These are phyloP conservation scores for Stachybotrys echinatus DNA, from an alignment of 2,329 filamentous ascomycete species.

Conservation along the genomic window DNA sequence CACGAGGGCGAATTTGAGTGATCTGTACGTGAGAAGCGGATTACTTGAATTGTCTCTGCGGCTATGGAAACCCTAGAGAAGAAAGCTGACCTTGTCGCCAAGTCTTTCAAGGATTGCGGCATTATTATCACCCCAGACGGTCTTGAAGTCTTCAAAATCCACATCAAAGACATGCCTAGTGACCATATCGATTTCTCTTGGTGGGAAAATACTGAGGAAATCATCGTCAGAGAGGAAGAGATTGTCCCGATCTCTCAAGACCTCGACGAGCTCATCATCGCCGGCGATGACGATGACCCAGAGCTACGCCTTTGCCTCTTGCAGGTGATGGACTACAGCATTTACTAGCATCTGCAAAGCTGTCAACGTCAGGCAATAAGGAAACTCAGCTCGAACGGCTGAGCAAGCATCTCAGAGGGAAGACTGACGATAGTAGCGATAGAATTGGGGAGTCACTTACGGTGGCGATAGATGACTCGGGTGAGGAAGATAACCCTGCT, in stretches of 20 bases:
- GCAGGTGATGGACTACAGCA: not conserved
- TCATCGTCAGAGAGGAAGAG: not conserved
- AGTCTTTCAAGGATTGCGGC: constrained; percentile 1
- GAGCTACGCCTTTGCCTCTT: too few relatives aligned
- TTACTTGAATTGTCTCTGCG: not conserved
- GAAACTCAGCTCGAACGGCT: not conserved
- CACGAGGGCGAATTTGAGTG: not conserved
- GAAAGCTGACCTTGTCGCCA: not conserved
- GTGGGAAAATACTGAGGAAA: not conserved
- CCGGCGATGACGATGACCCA: not conserved
- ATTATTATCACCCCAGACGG: not conserved
- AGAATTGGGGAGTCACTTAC: not conserved
- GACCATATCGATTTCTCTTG: constrained; percentile 1
- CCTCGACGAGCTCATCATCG: not conserved
- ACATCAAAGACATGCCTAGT: not conserved
- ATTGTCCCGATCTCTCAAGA: not conserved
- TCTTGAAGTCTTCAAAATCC: not conserved
- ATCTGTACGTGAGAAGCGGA: not conserved
- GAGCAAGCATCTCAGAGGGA: not conserved
- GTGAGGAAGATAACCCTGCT: not conserved
- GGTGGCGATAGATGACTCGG: not conserved
- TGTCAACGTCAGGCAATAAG: not conserved
- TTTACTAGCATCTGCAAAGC: not conserved
- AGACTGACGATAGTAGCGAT: not conserved
- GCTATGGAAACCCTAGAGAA: not conserved